These are phyloP conservation scores for Malus asiatica DNA, from an alignment of 306 rosid species.

Conservation along the genomic window DNA sequence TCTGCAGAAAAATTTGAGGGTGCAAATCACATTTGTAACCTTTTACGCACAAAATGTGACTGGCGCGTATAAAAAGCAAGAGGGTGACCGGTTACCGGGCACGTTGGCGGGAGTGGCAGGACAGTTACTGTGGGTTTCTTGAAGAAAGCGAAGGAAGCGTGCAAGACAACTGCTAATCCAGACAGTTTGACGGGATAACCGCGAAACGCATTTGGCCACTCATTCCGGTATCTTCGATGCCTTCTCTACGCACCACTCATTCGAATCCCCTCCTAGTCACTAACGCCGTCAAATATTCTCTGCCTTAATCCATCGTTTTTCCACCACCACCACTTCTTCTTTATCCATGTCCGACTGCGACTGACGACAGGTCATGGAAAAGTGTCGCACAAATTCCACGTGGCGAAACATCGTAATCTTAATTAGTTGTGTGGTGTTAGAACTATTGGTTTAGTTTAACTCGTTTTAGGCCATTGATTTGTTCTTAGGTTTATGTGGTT, in stretches of 20 bases:
- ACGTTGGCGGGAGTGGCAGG: background rate
- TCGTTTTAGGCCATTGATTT: background rate
- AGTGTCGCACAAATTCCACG: background rate
- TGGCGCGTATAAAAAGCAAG: background rate
- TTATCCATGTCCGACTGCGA: background rate
- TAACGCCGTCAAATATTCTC: constrained; percentile 1
- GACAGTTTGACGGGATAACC: background rate
- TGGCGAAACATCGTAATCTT: background rate
- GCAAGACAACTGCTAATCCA: background rate
- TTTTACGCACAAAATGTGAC: background rate
- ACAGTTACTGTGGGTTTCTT: background rate
- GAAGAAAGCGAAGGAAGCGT: background rate
- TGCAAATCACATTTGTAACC: background rate
- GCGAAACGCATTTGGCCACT: constrained; percentile 7
- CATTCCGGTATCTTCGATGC: constrained; percentile 2
- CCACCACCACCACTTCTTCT: background rate
- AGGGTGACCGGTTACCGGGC: background rate
- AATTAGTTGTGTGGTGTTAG: background rate
- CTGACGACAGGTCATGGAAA: background rate
- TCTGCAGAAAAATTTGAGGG: too few relatives aligned
- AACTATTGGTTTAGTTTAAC: background rate
- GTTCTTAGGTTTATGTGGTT: too few relatives aligned
- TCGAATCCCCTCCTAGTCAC: background rate
- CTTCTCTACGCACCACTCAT: background rate
- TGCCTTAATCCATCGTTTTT: background rate